Conservation (phyloP, 179 eudicot genomes). For the Gypsophila paniculata region DNA sequence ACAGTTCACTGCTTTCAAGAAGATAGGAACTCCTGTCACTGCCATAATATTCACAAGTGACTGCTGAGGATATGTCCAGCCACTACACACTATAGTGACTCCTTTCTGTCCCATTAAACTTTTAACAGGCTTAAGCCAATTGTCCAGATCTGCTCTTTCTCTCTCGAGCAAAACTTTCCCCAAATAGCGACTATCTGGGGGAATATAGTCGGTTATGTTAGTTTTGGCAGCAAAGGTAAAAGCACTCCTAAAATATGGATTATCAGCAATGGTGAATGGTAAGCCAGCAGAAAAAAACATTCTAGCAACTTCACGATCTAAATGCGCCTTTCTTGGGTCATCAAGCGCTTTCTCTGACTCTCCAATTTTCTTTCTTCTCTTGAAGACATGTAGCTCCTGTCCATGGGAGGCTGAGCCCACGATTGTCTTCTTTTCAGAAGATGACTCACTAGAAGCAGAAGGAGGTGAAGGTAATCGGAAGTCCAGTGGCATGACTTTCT, state of each 20-base stretch:
- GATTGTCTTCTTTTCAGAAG: conserved; percentile 18
- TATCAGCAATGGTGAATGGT: conserved; percentile 13
- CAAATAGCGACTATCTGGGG: conserved; percentile 11
- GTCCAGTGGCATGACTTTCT: conserved; percentile 7
- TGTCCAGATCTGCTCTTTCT: conserved; percentile 14
- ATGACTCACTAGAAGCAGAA: conserved; percentile 12
- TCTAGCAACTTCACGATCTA: conserved; percentile 19
- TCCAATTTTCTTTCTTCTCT: conserved; percentile 16
- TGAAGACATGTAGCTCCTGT: background rate
- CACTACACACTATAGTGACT: conserved; percentile 21
- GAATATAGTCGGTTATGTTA: conserved; percentile 11
- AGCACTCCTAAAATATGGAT: conserved; percentile 14
- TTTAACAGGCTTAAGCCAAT: conserved; percentile 16
- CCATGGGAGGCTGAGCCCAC: conserved; percentile 8
- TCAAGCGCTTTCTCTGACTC: background rate
- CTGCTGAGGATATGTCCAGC: conserved; percentile 22
- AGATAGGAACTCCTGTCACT: conserved; percentile 14
- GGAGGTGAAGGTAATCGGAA: conserved; percentile 4
- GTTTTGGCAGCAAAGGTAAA: conserved; percentile 17
- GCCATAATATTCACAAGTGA: conserved; percentile 24
- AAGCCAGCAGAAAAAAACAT: conserved; percentile 20
- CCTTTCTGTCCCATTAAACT: conserved; percentile 14
- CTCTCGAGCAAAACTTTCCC: background rate
- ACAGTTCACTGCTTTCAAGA: conserved; percentile 19
- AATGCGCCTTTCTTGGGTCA: conserved; percentile 1